Conservation (phyloP, 495 filamentous ascomycete genomes). For the Aspergillus nanangensis region DNA sequence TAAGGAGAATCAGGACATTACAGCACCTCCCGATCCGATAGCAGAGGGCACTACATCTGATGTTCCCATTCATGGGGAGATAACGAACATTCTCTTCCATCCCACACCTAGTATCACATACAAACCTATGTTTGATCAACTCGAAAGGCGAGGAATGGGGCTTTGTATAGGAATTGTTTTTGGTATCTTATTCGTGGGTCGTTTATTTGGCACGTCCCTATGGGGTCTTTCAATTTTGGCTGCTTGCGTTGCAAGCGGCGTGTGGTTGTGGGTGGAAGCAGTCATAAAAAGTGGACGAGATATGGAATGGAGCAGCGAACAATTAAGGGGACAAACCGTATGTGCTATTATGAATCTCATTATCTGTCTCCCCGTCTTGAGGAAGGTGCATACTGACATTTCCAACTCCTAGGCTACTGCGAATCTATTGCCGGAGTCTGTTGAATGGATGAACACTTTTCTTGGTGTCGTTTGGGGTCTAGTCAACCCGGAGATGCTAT, state of each 20-base stretch:
- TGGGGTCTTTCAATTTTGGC: conserved; percentile 70
- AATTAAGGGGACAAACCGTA: conserved; percentile 75
- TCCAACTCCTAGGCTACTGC: conserved; percentile 53
- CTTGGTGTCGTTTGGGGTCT: conserved; percentile 80
- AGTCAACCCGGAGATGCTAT: conserved; percentile 91
- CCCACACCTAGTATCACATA: conserved; percentile 85
- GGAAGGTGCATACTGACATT: too few relatives aligned
- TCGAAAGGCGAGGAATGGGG: conserved; percentile 67
- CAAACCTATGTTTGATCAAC: conserved; percentile 71
- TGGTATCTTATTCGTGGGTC: conserved; percentile 71
- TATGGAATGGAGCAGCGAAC: conserved; percentile 84
- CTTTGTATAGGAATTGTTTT: conserved; percentile 66
- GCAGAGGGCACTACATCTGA: conserved; percentile 77
- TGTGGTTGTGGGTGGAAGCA: conserved; percentile 87
- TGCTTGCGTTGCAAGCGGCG: conserved; percentile 62
- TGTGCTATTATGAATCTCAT: too few relatives aligned
- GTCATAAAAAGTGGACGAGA: conserved; percentile 75
- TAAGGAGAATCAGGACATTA: conserved; percentile 78
- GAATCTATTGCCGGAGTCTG: conserved; percentile 88
- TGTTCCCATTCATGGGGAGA: conserved; percentile 92
- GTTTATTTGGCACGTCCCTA: conserved; percentile 71
- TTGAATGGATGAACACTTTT: conserved; percentile 92
- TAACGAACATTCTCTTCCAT: conserved; percentile 94
- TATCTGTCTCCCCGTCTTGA: too few relatives aligned
- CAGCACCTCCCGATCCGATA: conserved; percentile 84